These are phyloP conservation scores for Fusarium keratoplasticum DNA, from an alignment of 2,329 filamentous ascomycete species.

Conservation along the genomic window DNA sequence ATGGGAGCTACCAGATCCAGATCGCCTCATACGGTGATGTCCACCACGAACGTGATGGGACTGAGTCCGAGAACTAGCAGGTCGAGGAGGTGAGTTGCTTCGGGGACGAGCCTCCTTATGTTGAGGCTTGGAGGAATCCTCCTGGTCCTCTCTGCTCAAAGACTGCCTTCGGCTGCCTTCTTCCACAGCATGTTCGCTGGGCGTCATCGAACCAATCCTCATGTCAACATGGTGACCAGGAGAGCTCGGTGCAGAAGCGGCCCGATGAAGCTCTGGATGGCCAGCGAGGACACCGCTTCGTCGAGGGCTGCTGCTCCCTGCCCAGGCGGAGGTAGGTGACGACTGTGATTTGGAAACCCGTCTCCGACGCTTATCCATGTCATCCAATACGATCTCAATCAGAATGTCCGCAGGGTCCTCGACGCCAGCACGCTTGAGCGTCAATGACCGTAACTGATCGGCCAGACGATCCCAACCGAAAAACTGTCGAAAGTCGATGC, in stretches of 20 bases:
- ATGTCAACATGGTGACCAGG: slow-evolving; percentile 64
- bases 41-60: slow-evolving; percentile 75
- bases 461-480: slow-evolving; percentile 96
- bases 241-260: slow-evolving; percentile 76
- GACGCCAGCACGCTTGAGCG: slow-evolving; percentile 85
- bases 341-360: slow-evolving; percentile 88
- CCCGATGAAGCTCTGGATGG: slow-evolving; percentile 74
- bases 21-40: slow-evolving; percentile 82
- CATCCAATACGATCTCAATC: slow-evolving; percentile 93
- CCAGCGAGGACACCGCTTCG: slow-evolving; percentile 70
- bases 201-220: slow-evolving; percentile 69
- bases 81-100: slow-evolving; percentile 85
- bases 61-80: slow-evolving; percentile 78
- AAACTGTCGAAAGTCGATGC: slow-evolving; percentile 96
- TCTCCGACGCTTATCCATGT: slow-evolving; percentile 91
- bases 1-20: slow-evolving; percentile 92
- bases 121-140: slow-evolving; percentile 57
- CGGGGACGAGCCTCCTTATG: slow-evolving; percentile 66
- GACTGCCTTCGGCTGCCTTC: slow-evolving; percentile 55
- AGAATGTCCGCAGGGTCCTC: slow-evolving; percentile 92
- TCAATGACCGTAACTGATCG: slow-evolving; percentile 90
- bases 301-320: slow-evolving; percentile 65
- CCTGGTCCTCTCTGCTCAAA: slow-evolving; percentile 59
- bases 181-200: slow-evolving; percentile 62
- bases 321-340: slow-evolving; percentile 81